Conservation (phyloP, 2,329 filamentous ascomycete species). For the Penicillium sp. region DNA sequence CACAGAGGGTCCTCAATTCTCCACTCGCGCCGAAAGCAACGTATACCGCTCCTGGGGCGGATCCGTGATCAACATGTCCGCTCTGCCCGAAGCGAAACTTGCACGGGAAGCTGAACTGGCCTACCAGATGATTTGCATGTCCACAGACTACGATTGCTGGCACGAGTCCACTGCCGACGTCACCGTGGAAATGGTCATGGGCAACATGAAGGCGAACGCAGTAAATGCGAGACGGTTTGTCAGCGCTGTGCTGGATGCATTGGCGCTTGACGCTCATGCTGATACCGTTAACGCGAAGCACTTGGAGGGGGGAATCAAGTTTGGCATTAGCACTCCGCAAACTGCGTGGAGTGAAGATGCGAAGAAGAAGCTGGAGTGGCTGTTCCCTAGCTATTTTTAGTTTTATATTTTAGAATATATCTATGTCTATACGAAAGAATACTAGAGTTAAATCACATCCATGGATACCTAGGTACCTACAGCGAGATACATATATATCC, state of each 20-base stretch:
- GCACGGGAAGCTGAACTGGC: constrained; percentile 93
- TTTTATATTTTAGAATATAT: background rate
- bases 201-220: constrained; percentile 89
- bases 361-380: constrained; percentile 73
- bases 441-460: too few species aligned
- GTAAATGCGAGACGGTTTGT: constrained; percentile 83
- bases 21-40: constrained; percentile 89
- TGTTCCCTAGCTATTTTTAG: constrained; percentile 76
- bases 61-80: constrained; percentile 97
- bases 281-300: constrained; percentile 78
- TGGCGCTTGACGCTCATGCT: constrained; percentile 71
- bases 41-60: constrained; percentile 94
- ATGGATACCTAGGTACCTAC: background rate
- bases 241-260: constrained; percentile 78
- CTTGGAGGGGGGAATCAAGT: constrained; percentile 69
- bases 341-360: constrained; percentile 70
- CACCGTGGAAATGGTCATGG: constrained; percentile 95
- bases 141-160: constrained; percentile 99
- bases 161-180: constrained; percentile 72
- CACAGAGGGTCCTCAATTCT: constrained; percentile 94
- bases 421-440: background rate
- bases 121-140: constrained; percentile 99
- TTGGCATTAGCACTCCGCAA: constrained; percentile 80
- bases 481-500: background rate
- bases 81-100: constrained; percentile 90